phyloP scores from a whole-genome alignment of 768 basidiomycete species.

The Grammothele lineata region DNA sequence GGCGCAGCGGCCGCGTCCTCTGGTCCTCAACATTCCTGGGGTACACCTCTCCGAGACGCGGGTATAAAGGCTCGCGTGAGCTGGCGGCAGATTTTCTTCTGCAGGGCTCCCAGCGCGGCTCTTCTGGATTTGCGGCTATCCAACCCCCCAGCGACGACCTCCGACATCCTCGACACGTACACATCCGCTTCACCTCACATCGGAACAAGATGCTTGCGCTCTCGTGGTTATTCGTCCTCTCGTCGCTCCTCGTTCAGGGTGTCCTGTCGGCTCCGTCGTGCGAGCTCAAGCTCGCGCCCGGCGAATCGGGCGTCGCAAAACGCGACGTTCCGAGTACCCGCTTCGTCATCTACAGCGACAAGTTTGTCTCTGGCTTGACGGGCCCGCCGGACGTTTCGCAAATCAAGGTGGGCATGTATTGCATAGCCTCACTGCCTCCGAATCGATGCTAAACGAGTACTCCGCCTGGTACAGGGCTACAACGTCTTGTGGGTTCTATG shows the following conservation, averaged over 20 bases:
- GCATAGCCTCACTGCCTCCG: not conserved
- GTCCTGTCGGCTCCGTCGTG: slow-evolving; percentile 10
- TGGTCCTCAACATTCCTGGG: no score
- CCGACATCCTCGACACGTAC: no score
- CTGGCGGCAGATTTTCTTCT: no score
- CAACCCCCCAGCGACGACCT: no score
- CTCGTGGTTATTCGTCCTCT: slow-evolving; percentile 10
- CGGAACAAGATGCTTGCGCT: slow-evolving; percentile 14
- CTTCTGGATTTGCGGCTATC: no score
- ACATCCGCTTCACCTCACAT: no score
- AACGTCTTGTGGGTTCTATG: slow-evolving; percentile 47
- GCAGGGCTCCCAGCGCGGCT: no score
- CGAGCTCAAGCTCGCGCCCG: slow-evolving; percentile 7
- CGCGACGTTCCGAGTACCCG: slow-evolving; percentile 38
- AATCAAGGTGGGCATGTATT: slow-evolving; percentile 32
- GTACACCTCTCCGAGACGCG: no score
- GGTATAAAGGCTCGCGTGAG: no score
- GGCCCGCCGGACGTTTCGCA: slow-evolving; percentile 45
- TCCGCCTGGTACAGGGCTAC: slow-evolving; percentile 38
- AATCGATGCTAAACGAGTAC: not conserved
- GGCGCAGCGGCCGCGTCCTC: no score
- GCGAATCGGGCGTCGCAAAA: slow-evolving; percentile 11
- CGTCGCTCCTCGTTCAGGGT: slow-evolving; percentile 10
- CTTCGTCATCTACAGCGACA: slow-evolving; percentile 42
- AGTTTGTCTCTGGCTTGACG: slow-evolving; percentile 38